Evolutionary conservation across 805 yeast species (phyloP), one percentile per base, ranked within the genome.

Genomic region (Blastobotrys parvus): DNA sequence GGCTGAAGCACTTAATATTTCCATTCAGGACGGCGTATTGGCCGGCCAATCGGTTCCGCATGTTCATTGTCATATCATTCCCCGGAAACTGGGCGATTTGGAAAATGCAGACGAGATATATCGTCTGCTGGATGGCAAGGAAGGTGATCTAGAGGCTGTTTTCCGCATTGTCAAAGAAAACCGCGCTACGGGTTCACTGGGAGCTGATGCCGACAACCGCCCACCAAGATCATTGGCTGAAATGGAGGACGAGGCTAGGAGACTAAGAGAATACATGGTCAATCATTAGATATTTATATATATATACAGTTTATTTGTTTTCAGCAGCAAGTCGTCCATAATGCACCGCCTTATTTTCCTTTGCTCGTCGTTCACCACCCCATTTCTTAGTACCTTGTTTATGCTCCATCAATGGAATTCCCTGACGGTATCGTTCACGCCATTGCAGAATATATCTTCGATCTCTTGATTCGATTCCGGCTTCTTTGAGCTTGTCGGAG

Each of bases 11-110:
- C 57, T 88, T 46, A 94, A 94, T 58, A 72, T 92, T 32, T 90
- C 97, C 8, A 86, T 94, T 46, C 99, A 92, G 60, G 99, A 92
- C 59, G 98, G 98, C 0, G 84, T 88, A 0, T 87, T 87, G 39
- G 90, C 97, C 1, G 98, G 98, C 3, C 98, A 92, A 59, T 77
- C 89, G n/a, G 80, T 92, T 2, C 95, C 97, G 3, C 98, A 92
- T 62, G 71, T 90, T 22, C 98, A 92, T 61, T 82, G 95, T 17
- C 99, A 92, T 60, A 65, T 92, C 16, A 88, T 92, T 17, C 99
- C 99, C 4, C 71, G 99, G 33, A 69, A 67, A 40, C 50, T 60
- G 10, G 60, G 70, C 37, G 81, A 78, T 46, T 62, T 77, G 38
- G 66, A 67, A 3, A 80, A 82, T 54, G 87, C 87, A 1, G 95